Conservation (phyloP, 768 basidiomycete genomes). For the Chalciporus piperatus region DNA sequence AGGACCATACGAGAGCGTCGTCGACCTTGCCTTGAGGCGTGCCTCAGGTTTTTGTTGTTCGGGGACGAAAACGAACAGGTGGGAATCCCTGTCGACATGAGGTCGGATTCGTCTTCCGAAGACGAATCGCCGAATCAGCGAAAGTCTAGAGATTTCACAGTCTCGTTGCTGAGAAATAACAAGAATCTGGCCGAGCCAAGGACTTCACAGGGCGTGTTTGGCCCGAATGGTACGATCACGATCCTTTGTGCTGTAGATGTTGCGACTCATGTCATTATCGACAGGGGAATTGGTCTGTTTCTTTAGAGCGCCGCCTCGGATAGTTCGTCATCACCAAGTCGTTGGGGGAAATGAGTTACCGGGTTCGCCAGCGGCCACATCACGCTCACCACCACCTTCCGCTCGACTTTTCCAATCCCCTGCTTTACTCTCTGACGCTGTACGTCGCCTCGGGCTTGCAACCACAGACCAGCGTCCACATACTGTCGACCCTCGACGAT, state of each 20-base stretch:
- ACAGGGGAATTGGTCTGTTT: conserved; percentile 86
- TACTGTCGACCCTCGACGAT: conserved; percentile 38
- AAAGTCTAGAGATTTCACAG: conserved; percentile 49
- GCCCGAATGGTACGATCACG: conserved; percentile 68
- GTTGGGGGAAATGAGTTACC: conserved; percentile 44
- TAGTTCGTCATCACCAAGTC: conserved; percentile 51
- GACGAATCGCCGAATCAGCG: conserved; percentile 45
- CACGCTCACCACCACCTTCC: conserved; percentile 22
- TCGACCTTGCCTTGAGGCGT: conserved; percentile 83
- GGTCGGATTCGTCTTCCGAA: conserved; percentile 66
- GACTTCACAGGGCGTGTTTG: conserved; percentile 86
- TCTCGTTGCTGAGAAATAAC: conserved; percentile 55
- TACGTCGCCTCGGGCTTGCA: conserved; percentile 60
- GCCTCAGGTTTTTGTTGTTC: conserved; percentile 78
- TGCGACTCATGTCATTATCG: neutral
- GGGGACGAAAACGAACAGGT: conserved; percentile 55
- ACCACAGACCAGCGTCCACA: conserved; percentile 52
- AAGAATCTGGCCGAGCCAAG: conserved; percentile 83
- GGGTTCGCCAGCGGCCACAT: conserved; percentile 37
- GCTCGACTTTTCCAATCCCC: conserved; percentile 56
- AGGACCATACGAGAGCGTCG: conserved; percentile 65
- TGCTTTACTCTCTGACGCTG: conserved; percentile 68
- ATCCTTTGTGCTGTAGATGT: conserved; percentile 2
- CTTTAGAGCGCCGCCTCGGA: conserved; percentile 72
- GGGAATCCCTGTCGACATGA: conserved; percentile 37